phyloP scores from a whole-genome alignment of 2,329 filamentous ascomycete genomes.

The Aureobasidium sp. region DNA sequence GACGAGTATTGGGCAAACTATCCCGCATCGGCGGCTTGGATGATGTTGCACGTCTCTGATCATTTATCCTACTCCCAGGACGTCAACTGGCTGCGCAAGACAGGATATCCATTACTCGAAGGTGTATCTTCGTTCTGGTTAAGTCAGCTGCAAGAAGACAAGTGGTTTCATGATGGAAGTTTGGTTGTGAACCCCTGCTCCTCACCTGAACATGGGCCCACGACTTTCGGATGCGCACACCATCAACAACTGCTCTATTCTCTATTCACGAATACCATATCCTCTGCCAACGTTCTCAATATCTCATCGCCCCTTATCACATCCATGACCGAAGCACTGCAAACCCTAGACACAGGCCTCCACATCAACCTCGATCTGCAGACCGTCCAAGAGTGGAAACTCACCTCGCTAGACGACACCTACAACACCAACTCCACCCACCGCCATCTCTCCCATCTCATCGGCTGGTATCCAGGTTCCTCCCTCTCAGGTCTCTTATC shows the following conservation, averaged over 20 bases:
- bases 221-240: conserved; percentile 46
- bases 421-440: conserved; percentile 34
- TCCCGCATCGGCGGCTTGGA: conserved; percentile 46
- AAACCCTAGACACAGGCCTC: conserved; percentile 43
- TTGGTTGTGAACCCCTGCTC: conserved; percentile 52
- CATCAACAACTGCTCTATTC: conserved; percentile 44
- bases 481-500: conserved; percentile 36
- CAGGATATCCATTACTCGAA: conserved; percentile 47
- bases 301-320: conserved; percentile 25
- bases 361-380: conserved; percentile 37
- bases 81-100: conserved; percentile 33
- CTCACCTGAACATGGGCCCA: conserved; percentile 46
- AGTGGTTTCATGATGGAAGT: conserved; percentile 41
- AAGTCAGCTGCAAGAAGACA: conserved; percentile 43
- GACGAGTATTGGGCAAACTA: conserved; percentile 36
- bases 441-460: conserved; percentile 47
- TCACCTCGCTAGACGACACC: conserved; percentile 31
- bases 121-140: conserved; percentile 49
- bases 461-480: conserved; percentile 49
- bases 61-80: conserved; percentile 47
- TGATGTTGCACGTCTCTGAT: conserved; percentile 53
- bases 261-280: conserved; percentile 26
- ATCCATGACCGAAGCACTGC: conserved; percentile 33
- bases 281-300: conserved; percentile 15
- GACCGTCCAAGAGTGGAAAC: conserved; percentile 43